Evolutionary conservation across 345 rosid genomes (phyloP).

Genomic region (Erysimum cheiranthoides): DNA sequence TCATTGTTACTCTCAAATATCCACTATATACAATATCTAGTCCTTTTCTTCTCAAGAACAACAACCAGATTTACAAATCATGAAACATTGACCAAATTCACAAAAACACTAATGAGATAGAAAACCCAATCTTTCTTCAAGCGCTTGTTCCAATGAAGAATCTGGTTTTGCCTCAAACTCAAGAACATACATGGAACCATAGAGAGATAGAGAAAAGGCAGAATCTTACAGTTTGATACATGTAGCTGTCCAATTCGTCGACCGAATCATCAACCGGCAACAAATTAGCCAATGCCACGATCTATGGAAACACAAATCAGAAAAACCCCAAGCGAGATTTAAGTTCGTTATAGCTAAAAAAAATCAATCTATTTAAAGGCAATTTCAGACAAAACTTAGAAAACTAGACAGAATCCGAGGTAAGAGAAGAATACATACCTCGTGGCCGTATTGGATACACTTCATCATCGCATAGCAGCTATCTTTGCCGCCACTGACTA

Average conservation of each 20-base stretch:
- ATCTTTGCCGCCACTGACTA: constrained; percentile 97
- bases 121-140: background rate
- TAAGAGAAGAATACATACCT: constrained; percentile 51
- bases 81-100: constrained; percentile 10
- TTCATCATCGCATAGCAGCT: constrained; percentile 96
- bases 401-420: constrained; percentile 18
- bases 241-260: constrained; percentile 95
- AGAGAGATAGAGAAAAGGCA: background rate
- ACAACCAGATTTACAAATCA: constrained; percentile 7
- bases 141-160: background rate
- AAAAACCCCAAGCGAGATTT: constrained; percentile 3
- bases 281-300: constrained; percentile 93
- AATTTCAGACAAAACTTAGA: constrained; percentile 7
- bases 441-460: constrained; percentile 84
- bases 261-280: constrained; percentile 82
- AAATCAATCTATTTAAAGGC: background rate
- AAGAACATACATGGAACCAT: background rate
- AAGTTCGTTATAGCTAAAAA: constrained; percentile 12
- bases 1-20: background rate
- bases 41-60: background rate
- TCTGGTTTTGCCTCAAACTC: background rate
- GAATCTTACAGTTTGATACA: constrained; percentile 80
- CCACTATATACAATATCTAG: background rate
- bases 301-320: constrained; percentile 47
- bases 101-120: constrained; percentile 10